Conservation (phyloP, 2,329 filamentous ascomycete genomes). For the Calonectria hongkongensis region DNA sequence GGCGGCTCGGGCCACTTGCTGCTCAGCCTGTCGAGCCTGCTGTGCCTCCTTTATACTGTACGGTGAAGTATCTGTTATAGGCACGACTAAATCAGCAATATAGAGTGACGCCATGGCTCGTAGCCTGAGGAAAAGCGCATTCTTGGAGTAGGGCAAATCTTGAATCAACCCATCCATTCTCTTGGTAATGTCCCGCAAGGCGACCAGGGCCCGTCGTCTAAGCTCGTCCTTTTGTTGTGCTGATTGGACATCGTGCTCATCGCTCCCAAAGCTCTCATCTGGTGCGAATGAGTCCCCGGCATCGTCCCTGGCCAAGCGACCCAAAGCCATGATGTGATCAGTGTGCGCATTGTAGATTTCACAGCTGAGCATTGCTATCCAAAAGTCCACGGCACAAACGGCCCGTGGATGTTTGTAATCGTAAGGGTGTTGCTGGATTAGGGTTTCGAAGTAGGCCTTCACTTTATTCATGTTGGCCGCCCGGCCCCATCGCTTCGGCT, state of each 20-base stretch:
- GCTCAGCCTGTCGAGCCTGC: conserved; percentile 54
- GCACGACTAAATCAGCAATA: conserved; percentile 79
- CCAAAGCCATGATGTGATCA: conserved; percentile 70
- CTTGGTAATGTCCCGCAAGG: conserved; percentile 77
- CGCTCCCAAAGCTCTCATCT: conserved; percentile 49
- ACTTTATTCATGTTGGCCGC: conserved; percentile 68
- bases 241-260: conserved; percentile 46
- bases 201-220: conserved; percentile 70
- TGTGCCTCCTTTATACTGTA: conserved; percentile 55
- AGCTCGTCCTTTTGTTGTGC: conserved; percentile 62
- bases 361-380: conserved; percentile 85
- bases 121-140: conserved; percentile 79
- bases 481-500: conserved; percentile 62
- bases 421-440: conserved; percentile 86
- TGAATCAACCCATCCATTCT: conserved; percentile 83
- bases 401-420: conserved; percentile 75
- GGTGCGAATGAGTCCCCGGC: conserved; percentile 44
- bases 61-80: conserved; percentile 58
- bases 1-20: conserved; percentile 52
- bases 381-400: conserved; percentile 84
- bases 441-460: conserved; percentile 81
- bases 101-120: conserved; percentile 85
- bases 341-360: conserved; percentile 86
- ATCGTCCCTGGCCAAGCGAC: conserved; percentile 58
- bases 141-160: conserved; percentile 81